A percentile compares a stretch with the other conserved stretches of the same genome.
Evolutionary conservation across 495 filamentous ascomycete genomes (phyloP).

Genomic region (Melanomma pulvis-pyrius): DNA sequence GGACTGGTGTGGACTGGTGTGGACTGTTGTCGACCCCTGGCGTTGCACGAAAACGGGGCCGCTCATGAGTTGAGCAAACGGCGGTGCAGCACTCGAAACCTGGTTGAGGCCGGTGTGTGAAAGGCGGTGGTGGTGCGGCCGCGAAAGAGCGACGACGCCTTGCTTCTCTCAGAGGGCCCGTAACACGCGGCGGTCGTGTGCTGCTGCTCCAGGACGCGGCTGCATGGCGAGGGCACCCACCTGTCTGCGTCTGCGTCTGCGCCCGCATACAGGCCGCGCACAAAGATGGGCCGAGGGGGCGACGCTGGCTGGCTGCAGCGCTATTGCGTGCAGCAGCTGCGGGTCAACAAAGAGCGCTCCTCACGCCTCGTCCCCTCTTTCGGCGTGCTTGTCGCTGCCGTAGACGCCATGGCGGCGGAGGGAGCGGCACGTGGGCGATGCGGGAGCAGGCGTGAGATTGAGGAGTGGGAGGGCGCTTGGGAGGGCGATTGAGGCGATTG

Average conservation of each 20-base stretch:
- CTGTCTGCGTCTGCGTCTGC: conserved; percentile 1
- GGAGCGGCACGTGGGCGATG: neutral
- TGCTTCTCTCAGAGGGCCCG: conserved; percentile 4
- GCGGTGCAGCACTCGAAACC: conserved; percentile 33
- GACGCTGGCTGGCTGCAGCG: conserved; percentile 13
- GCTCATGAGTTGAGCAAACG: conserved; percentile 27
- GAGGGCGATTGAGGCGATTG: no score
- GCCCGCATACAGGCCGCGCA: conserved; percentile 4
- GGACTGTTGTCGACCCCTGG: conserved; percentile 10
- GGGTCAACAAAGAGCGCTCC: conserved; percentile 5
- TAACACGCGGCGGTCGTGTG: neutral
- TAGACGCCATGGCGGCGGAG: neutral
- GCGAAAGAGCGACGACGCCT: conserved; percentile 3
- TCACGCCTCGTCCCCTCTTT: neutral
- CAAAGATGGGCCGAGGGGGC: neutral
- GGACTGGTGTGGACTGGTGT: no score
- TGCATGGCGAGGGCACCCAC: conserved; percentile 8
- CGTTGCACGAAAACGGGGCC: conserved; percentile 31
- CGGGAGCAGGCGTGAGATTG: neutral
- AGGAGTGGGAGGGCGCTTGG: no score
- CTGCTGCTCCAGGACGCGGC: conserved; percentile 13
- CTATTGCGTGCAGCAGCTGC: conserved; percentile 30
- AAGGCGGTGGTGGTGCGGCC: neutral
- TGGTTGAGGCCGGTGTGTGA: conserved; percentile 12
- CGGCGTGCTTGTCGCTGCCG: neutral